Evolutionary conservation across 2,329 filamentous ascomycete species (phyloP), one percentile per base, ranked within the genome.

Genomic region (Lithohypha guttulata): DNA sequence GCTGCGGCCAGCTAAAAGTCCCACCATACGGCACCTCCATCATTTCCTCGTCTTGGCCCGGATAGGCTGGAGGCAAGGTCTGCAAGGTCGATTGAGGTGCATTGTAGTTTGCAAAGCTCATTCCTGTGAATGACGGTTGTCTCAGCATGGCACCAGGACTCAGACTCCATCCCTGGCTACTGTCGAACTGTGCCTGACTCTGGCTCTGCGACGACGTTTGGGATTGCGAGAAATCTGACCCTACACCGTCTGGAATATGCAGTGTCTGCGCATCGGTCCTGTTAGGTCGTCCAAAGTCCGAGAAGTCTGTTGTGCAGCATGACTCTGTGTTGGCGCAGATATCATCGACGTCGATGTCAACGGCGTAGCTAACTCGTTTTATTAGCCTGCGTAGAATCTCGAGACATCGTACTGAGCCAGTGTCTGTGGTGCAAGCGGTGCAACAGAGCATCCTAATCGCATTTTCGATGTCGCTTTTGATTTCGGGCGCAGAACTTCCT

Each of bases 301-400:
- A 23, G 11, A 15, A 35, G 23, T 22, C 27, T 14, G 17, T 21
- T n/a, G 30, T 34, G 32, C 40, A 45, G 14, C 31, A 30, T 17
- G 31, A 28, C 13, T 26, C 27, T 9, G 34, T 41, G 14, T 29
- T 23, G 13, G n/a, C 20, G 3, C 34, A 31, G 25, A 46, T 41
- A 11, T 37, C 18, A 14, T 46, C 44, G 11, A 47, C 25, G 17
- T 44, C 39, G 17, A 47, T 26, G 20, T 45, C 34, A 18, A 45
- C 34, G 1, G 31, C 42, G 29, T 41, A 42, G 6, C 39, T 38
- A 4, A 47, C 42, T 27, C 39, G 21, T 21, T 34, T 36, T 21
- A 37, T 36, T 6, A 47, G 42, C 10, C 43, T 34, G 33, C 45
- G 42, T 19, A 48, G 32, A 13, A 44, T 36, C n/a, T 44, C 46